Percentiles rank a stretch among this genome's conserved stretches.
These are phyloP conservation scores for Trichophyton simii DNA, from an alignment of 2,329 filamentous ascomycete species.

Conservation along the genomic window DNA sequence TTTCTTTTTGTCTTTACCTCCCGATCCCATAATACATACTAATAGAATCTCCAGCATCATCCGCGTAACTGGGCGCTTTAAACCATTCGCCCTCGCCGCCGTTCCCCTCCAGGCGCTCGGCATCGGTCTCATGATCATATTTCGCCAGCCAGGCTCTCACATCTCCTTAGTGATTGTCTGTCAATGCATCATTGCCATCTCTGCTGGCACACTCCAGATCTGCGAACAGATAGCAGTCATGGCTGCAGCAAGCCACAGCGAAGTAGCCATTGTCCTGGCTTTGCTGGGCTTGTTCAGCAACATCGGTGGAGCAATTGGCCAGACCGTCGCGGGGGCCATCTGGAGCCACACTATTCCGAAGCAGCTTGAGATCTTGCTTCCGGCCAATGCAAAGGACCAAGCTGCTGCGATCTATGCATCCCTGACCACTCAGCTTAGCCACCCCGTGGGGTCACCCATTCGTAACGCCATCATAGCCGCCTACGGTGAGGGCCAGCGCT, in stretches of 20 bases:
- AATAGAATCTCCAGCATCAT: constrained; percentile 23
- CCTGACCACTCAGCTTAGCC: constrained; percentile 18
- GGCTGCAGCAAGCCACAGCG: constrained; percentile 39
- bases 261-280: constrained; percentile 33
- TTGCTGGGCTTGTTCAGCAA: constrained; percentile 18
- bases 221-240: constrained; percentile 45
- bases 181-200: constrained; percentile 41
- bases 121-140: constrained; percentile 41
- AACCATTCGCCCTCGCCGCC: constrained; percentile 36
- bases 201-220: constrained; percentile 40
- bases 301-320: constrained; percentile 22
- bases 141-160: constrained; percentile 33
- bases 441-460: constrained; percentile 28
- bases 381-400: constrained; percentile 12
- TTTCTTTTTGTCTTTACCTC: neutral
- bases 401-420: constrained; percentile 16
- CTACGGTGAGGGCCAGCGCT: constrained; percentile 36
- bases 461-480: constrained; percentile 34
- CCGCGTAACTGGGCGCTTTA: constrained; percentile 38
- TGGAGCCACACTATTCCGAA: constrained; percentile 20
- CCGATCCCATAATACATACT: neutral
- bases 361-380: constrained; percentile 13
- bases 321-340: constrained; percentile 19
- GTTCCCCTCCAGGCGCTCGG: constrained; percentile 39
- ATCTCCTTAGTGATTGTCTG: constrained; percentile 42